Evolutionary conservation across 495 filamentous ascomycete species (phyloP).

Genomic region (Aspergillus cavernicola): DNA sequence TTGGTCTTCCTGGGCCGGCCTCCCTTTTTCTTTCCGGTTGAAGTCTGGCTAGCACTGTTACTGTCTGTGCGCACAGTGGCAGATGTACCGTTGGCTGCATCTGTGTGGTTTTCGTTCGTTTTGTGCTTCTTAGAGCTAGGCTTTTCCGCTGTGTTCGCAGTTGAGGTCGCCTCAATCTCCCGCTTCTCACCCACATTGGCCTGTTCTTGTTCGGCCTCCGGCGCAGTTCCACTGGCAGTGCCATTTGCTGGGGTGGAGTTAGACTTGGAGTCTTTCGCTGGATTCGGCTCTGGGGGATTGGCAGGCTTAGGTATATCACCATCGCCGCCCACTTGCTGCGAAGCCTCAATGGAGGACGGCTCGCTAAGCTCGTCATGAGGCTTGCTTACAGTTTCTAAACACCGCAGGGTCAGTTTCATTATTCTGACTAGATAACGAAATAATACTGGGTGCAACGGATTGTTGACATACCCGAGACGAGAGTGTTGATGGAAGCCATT

Average conservation of each 20-base stretch:
- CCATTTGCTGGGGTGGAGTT: neutral
- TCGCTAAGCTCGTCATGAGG: neutral
- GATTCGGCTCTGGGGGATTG: conserved; percentile 12
- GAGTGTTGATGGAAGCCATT: conserved; percentile 23
- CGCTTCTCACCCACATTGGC: conserved; percentile 30
- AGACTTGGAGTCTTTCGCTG: conserved; percentile 12
- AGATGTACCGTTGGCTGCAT: conserved; percentile 15
- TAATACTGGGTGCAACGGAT: too few species aligned
- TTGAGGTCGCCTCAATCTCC: conserved; percentile 22
- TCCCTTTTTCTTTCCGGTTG: conserved; percentile 29
- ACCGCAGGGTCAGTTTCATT: neutral
- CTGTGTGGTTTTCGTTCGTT: conserved; percentile 15
- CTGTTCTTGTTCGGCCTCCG: conserved; percentile 15
- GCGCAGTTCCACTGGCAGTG: neutral
- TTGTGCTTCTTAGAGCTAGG: conserved; percentile 31
- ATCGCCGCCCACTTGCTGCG: conserved; percentile 10
- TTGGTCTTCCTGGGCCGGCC: conserved; percentile 36
- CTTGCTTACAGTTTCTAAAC: conserved; percentile 2
- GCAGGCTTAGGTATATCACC: neutral
- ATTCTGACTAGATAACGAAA: neutral
- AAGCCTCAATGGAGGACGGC: neutral
- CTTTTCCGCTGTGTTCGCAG: conserved; percentile 8
- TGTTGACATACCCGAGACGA: conserved; percentile 24
- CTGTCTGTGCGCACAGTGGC: conserved; percentile 1
- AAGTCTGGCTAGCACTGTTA: neutral